These are phyloP conservation scores for Komagataea norvegica DNA, from an alignment of 1,139 yeast genomes.

Conservation along the genomic window DNA sequence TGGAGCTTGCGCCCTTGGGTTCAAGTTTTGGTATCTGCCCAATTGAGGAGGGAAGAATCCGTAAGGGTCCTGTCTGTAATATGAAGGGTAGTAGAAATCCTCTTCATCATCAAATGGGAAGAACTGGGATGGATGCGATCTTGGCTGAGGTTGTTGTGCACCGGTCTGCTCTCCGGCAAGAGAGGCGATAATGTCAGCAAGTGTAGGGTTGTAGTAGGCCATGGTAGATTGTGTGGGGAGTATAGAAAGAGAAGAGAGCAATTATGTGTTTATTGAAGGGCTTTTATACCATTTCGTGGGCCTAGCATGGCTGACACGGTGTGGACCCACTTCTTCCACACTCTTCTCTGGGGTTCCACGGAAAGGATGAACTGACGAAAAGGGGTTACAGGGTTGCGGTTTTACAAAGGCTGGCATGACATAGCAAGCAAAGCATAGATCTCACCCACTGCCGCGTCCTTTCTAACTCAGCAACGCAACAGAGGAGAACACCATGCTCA, in stretches of 20 bases:
- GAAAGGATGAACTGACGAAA: background rate
- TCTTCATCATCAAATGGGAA: conserved; percentile 9
- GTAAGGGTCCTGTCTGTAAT: conserved; percentile 12
- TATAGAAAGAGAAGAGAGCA: background rate
- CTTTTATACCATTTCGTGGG: background rate
- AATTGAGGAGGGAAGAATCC: conserved; percentile 2
- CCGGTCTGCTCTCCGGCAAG: conserved; percentile 11
- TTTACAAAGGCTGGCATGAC: no score
- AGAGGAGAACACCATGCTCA: no score
- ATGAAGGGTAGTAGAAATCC: conserved; percentile 9
- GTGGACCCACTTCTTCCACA: no score
- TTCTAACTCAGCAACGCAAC: no score
- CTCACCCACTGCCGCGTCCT: no score
- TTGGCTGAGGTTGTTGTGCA: conserved; percentile 10
- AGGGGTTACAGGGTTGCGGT: no score
- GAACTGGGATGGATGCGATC: conserved; percentile 4
- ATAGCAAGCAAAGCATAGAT: no score
- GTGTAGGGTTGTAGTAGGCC: conserved; percentile 20
- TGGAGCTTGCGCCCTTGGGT: background rate
- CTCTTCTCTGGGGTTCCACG: background rate
- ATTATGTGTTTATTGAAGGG: background rate
- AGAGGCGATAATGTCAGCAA: conserved; percentile 20
- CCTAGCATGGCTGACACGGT: no score
- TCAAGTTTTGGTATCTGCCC: conserved; percentile 1
- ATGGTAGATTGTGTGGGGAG: conserved; percentile 7